Conservation (phyloP, 495 filamentous ascomycete species). For the Daldinia vernicosa region DNA sequence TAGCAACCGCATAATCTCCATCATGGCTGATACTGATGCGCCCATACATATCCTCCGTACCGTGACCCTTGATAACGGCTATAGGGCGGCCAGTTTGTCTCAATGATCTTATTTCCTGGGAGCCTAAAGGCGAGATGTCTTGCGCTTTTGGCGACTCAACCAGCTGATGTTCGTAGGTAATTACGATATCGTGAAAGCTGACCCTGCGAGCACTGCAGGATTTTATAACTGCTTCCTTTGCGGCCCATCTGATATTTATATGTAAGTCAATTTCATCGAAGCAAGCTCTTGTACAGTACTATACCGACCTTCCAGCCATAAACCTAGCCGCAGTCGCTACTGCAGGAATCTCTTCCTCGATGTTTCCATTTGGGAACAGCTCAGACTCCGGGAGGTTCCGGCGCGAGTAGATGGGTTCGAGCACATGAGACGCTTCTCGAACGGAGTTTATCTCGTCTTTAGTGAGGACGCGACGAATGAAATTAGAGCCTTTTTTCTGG, state of each 20-base stretch:
- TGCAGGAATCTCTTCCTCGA: neutral
- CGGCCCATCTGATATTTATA: conserved; percentile 60
- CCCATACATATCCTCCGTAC: conserved; percentile 27
- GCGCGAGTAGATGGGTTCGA: conserved; percentile 12
- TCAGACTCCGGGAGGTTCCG: neutral
- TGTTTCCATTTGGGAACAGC: neutral
- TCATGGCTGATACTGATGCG: conserved; percentile 53
- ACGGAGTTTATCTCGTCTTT: conserved; percentile 46
- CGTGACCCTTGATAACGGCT: conserved; percentile 36
- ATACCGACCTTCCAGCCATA: conserved; percentile 63
- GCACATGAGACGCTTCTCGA: neutral
- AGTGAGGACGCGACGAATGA: conserved; percentile 54
- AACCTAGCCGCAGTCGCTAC: conserved; percentile 48
- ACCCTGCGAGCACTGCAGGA: conserved; percentile 58
- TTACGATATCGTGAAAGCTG: conserved; percentile 57
- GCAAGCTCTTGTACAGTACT: neutral
- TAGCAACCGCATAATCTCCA: conserved; percentile 47
- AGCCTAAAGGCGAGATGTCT: neutral
- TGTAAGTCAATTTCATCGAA: conserved; percentile 11
- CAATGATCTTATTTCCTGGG: neutral
- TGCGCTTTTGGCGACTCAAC: neutral
- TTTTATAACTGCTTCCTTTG: conserved; percentile 73
- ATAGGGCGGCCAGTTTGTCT: conserved; percentile 31
- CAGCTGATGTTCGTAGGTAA: conserved; percentile 35
- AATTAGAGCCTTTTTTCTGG: conserved; percentile 39